phyloP scores from a whole-genome alignment of 805 yeast genomes.

The Zygosaccharomyces siamensis region DNA sequence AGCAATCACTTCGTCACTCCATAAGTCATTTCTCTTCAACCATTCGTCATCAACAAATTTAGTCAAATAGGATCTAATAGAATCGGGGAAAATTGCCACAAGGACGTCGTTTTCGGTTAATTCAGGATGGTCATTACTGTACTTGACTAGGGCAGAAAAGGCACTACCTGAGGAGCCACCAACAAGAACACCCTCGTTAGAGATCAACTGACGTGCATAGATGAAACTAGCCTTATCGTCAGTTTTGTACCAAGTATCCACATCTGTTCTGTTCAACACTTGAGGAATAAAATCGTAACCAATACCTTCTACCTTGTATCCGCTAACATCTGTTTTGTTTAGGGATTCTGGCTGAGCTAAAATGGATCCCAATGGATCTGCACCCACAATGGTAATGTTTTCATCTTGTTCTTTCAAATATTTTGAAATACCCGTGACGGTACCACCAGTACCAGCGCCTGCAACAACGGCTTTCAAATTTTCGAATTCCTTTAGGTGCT shows the following conservation, averaged over 20 bases:
- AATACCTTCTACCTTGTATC: conserved; percentile 83
- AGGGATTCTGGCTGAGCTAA: conserved; percentile 73
- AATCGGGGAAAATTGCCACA: conserved; percentile 82
- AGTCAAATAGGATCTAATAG: conserved; percentile 79
- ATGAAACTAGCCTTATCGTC: conserved; percentile 76
- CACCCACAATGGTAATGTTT: conserved; percentile 61
- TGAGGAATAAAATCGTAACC: conserved; percentile 88
- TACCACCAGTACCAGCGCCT: conserved; percentile 95
- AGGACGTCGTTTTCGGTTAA: conserved; percentile 68
- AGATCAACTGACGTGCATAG: conserved; percentile 74
- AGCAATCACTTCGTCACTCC: conserved; percentile 46
- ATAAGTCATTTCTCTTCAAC: conserved; percentile 75
- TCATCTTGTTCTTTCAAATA: conserved; percentile 69
- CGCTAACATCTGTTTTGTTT: conserved; percentile 48
- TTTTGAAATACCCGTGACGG: conserved; percentile 75
- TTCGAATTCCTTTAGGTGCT: conserved; percentile 39
- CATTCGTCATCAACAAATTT: conserved; percentile 89
- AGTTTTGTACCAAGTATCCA: conserved; percentile 82
- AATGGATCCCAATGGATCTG: conserved; percentile 85
- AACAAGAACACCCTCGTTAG: conserved; percentile 80
- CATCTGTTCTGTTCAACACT: conserved; percentile 58
- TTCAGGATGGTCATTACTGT: conserved; percentile 53
- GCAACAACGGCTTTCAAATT: conserved; percentile 72
- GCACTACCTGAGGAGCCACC: conserved; percentile 92
- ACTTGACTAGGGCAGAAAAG: conserved; percentile 68